Conservation (phyloP, 139 green algal species). For the Chlorella sp. region DNA sequence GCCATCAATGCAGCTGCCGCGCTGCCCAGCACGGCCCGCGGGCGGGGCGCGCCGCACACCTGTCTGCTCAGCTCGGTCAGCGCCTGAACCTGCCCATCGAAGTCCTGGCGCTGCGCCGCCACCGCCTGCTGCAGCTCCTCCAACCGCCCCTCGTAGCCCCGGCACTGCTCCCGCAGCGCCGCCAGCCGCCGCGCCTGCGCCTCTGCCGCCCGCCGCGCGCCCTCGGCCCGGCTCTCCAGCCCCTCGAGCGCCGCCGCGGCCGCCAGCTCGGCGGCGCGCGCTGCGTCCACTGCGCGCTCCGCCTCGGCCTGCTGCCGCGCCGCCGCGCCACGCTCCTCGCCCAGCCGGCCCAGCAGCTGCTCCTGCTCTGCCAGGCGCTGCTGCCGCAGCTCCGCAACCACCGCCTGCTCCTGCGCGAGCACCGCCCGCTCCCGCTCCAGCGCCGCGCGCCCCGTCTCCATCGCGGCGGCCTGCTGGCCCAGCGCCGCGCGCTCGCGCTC, state of each 20-base stretch:
- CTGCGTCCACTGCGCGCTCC: conserved; percentile 19
- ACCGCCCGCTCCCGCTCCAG: conserved; percentile 15
- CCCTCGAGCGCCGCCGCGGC: conserved; percentile 11
- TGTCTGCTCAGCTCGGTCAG: conserved; percentile 14
- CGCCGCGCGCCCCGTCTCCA: conserved; percentile 1
- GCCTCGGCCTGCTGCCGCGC: conserved; percentile 14
- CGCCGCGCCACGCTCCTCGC: conserved; percentile 1
- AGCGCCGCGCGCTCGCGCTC: background rate
- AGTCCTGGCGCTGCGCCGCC: conserved; percentile 6
- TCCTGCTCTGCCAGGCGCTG: conserved; percentile 22
- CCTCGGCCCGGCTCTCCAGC: background rate
- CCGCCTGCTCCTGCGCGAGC: conserved; percentile 1
- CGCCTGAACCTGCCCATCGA: conserved; percentile 8
- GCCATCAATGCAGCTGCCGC: background rate
- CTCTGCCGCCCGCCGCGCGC: background rate
- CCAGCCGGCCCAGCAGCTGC: background rate
- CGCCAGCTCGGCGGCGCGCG: conserved; percentile 15
- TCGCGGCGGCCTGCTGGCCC: background rate
- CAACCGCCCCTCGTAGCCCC: conserved; percentile 11
- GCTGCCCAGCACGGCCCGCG: background rate
- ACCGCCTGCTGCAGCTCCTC: conserved; percentile 9
- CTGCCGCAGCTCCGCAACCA: conserved; percentile 10
- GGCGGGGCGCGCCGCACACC: background rate
- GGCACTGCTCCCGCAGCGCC: conserved; percentile 16
- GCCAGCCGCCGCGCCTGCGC: background rate